Base-by-base conservation (phyloP, 441 rosid genomes). In the Gossypium lobatum region DNA sequence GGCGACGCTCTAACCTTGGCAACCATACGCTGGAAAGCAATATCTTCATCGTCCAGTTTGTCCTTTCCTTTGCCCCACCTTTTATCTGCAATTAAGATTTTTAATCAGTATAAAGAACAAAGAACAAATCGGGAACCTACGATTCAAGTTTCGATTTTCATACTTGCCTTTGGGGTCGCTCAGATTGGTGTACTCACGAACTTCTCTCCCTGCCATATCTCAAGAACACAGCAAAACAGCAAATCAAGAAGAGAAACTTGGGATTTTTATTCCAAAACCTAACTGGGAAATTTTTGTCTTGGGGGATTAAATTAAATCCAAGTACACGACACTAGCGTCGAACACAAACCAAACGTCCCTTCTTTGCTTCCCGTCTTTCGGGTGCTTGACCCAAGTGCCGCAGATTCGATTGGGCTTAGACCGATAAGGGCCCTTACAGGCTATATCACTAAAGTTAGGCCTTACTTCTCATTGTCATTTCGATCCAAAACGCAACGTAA, bases 11-110 rank as follows among this genome's bases (percentile, higher is more conserved):
- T 90, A 95, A 95, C 99, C 98, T 95, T 95, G 75, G 99, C 94
- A 80, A 95, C 98, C 98, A 94, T 94, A 16, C 97, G 97, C 84
- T 91, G 97, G 73, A 94, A 92, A n/a, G 98, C 93, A 65, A 89
- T 78, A 76, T 95, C 99, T 86, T 95, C 98, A 73, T 95, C 99
- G 71, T 93, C 99, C 20, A 89, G 84, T 81, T 83, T 93, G 66
- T 92, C 98, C 71, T 86, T 95, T 26, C 95, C 93, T 76, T 87
- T 90, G 10, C 98, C 99, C 86, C 48, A 86, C 77, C 91, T 93
- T 88, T 84, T 93, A 79, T 95, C 99, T 95, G 85, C 75, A 70
- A 72, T 20, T 17, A 45, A 31, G 66, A 4, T 3, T 58, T 28
- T n/a, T 60, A 26, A 20, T 8, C 16, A 16, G 34, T 48, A 26